phyloP scores from a whole-genome alignment of 2,329 filamentous ascomycete species.

The Cladosporium oxysporum region DNA sequence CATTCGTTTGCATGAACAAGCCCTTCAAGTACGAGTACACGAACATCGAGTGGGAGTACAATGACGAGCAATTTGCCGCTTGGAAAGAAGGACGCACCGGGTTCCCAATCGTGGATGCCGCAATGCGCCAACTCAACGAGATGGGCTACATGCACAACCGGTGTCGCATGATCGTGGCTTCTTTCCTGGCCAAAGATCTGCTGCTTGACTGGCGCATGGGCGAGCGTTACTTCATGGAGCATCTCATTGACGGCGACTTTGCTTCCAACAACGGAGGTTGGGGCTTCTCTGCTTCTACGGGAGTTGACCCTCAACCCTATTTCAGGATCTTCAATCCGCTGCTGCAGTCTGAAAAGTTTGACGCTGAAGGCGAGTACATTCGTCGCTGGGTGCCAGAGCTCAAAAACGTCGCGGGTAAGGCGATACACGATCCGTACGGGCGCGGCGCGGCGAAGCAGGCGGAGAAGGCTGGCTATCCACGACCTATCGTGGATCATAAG shows the following conservation, averaged over 20 bases:
- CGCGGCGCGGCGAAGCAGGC: conserved; percentile 62
- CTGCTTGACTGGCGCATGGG: conserved; percentile 82
- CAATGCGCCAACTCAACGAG: conserved; percentile 73
- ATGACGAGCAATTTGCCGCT: conserved; percentile 65
- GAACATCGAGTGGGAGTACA: conserved; percentile 80
- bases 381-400: conserved; percentile 80
- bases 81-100: conserved; percentile 78
- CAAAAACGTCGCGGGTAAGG: conserved; percentile 61
- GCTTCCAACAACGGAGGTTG: conserved; percentile 74
- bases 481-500: conserved; percentile 74
- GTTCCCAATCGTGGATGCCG: conserved; percentile 81
- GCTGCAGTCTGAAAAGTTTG: conserved; percentile 84
- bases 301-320: conserved; percentile 85
- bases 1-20: conserved; percentile 77
- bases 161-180: conserved; percentile 80
- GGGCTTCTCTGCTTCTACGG: conserved; percentile 67
- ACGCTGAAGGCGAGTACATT: conserved; percentile 76
- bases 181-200: conserved; percentile 77
- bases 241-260: conserved; percentile 77
- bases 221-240: conserved; percentile 80
- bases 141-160: conserved; percentile 83
- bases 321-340: conserved; percentile 89
- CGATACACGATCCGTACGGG: conserved; percentile 78
- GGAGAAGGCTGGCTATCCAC: conserved; percentile 70
- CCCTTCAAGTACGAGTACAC: conserved; percentile 83